phyloP scores from a whole-genome alignment of 192 early-diverging fungal species.

The Entomortierella parvispora region DNA sequence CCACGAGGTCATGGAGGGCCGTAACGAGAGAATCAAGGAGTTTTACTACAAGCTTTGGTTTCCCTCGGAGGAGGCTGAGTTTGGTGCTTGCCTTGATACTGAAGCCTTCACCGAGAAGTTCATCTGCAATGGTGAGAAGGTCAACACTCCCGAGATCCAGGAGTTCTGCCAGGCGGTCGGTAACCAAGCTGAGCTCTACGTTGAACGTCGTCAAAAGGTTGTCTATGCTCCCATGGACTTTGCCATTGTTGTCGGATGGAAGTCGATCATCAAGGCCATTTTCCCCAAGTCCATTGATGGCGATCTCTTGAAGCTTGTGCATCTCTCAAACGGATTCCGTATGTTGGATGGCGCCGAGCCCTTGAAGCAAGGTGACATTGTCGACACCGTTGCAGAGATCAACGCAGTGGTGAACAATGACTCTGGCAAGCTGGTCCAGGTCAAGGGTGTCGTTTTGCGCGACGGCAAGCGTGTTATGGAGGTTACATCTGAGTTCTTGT shows the following conservation, averaged over 20 bases:
- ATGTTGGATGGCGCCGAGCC: slow-evolving; percentile 78
- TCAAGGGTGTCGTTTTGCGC: slow-evolving; percentile 82
- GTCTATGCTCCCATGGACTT: slow-evolving; percentile 91
- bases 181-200: slow-evolving; percentile 74
- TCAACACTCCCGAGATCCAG: slow-evolving; percentile 70
- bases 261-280: slow-evolving; percentile 90
- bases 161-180: slow-evolving; percentile 83
- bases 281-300: slow-evolving; percentile 94
- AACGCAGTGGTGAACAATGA: slow-evolving; percentile 90
- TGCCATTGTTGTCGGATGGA: slow-evolving; percentile 93
- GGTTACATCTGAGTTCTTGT: slow-evolving; percentile 91
- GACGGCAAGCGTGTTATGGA: slow-evolving; percentile 83
- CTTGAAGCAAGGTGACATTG: slow-evolving; percentile 83
- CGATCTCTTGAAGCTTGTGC: slow-evolving; percentile 91
- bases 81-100: slow-evolving; percentile 58
- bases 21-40: slow-evolving; percentile 84
- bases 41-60: slow-evolving; percentile 92
- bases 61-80: slow-evolving; percentile 55
- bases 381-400: slow-evolving; percentile 85
- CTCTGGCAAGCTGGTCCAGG: slow-evolving; percentile 91
- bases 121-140: slow-evolving; percentile 66
- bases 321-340: slow-evolving; percentile 94
- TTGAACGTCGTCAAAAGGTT: slow-evolving; percentile 77
- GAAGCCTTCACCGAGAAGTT: slow-evolving; percentile 74
- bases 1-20: slow-evolving; percentile 88